Conservation (phyloP, 805 yeast genomes). For the Barnettozyma sucrosica region DNA sequence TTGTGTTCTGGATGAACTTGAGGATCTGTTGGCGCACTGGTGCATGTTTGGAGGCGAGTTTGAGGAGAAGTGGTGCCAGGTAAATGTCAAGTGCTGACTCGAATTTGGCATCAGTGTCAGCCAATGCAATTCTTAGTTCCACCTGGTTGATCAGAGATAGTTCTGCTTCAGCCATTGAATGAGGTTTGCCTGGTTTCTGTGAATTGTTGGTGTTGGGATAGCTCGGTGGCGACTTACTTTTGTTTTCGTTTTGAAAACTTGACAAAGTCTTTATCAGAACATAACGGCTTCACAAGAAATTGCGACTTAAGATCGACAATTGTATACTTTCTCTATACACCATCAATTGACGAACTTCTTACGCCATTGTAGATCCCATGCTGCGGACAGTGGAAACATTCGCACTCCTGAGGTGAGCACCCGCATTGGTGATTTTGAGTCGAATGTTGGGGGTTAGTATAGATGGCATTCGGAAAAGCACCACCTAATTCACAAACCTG, state of each 20-base stretch:
- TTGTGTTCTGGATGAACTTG: conserved; percentile 58
- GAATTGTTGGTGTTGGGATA: neutral
- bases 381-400: conserved; percentile 18
- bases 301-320: neutral
- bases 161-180: conserved; percentile 37
- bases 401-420: conserved; percentile 19
- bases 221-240: conserved; percentile 4
- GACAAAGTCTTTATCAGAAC: neutral
- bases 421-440: conserved; percentile 19
- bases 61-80: conserved; percentile 72
- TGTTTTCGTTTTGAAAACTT: neutral
- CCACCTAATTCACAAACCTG: conserved; percentile 5
- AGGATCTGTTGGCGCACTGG: conserved; percentile 64
- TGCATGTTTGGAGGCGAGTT: conserved; percentile 64
- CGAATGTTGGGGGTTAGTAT: neutral
- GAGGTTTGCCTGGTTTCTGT: neutral
- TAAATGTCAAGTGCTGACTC: conserved; percentile 55
- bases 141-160: conserved; percentile 64
- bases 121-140: conserved; percentile 74
- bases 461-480: neutral
- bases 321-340: neutral
- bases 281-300: neutral
- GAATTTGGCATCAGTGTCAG: conserved; percentile 60
- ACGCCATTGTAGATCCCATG: conserved; percentile 22
- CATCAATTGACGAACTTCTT: neutral